Evolutionary conservation across 495 filamentous ascomycete species (phyloP), one percentile per base, ranked within the genome.

Genomic region (Mytilinidion resinicola): DNA sequence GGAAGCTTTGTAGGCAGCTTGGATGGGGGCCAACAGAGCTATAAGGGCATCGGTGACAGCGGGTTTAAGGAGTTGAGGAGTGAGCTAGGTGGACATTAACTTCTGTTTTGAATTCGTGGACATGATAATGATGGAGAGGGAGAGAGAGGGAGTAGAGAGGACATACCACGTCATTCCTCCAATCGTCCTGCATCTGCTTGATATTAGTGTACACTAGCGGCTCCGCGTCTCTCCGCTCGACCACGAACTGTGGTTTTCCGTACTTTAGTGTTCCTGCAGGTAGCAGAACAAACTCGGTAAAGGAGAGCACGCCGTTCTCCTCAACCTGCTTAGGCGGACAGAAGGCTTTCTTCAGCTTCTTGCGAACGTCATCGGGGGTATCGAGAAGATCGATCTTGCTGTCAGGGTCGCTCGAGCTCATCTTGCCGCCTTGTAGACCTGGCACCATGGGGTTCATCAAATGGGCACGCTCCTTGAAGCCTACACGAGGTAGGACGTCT

Each of bases 371-470:
- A 8, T 95, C 90, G 0, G 85, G 72, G 0, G 80, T 41, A 61
- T 98, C 93, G 5, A 98, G 79, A 8, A 98, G 77, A 70, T 97
- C 93, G 62, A 97, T 96, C 77, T 98, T 95, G 49, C 79, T 86
- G 65, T 90, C 85, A 35, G 81, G 76, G 59, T 82, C 80, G 20
- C 73, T 79, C 14, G 76, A 72, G 57, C 75, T 76, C 77, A 83
- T 67, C 44, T 96, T 96, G 20, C 87, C 93, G 15, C 89, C 89
- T 37, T 75, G 78, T 2, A 97, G 72, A 14, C 93, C 92, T 0
- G 89, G 83, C 7, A 97, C 85, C 87, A 98, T 95, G 1, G 88
- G 81, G 64, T 89, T 96, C 78, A 96, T 87, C 47, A 96, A 65
- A 73, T 96, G 92, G 30, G 89, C 89, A 39, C 91, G 81, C 68